Evolutionary conservation across 192 early-diverging fungal species (phyloP).

Genomic region (Kickxella alabastrina): DNA sequence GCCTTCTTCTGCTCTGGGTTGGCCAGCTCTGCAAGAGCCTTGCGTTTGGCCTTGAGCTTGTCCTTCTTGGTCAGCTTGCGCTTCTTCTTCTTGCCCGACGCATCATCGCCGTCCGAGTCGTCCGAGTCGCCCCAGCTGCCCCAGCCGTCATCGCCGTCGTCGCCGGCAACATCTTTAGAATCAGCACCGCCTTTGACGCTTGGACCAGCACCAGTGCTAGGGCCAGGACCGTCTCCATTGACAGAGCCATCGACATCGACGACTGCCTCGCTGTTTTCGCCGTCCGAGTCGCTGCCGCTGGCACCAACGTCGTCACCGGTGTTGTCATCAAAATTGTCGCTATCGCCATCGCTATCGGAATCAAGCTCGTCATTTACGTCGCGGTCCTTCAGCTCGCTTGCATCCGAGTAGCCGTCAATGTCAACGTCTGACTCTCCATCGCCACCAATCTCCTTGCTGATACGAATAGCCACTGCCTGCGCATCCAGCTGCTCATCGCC

Average conservation of each 20-base stretch:
- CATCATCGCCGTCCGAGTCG: conserved; percentile 15
- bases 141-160: conserved; percentile 4
- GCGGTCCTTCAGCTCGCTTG: conserved; percentile 19
- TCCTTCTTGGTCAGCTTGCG: conserved; percentile 12
- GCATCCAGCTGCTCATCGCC: conserved; percentile 41
- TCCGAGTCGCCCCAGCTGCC: conserved; percentile 39
- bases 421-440: conserved; percentile 33
- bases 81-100: conserved; percentile 6
- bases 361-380: neutral
- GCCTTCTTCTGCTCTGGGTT: conserved; percentile 5
- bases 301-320: neutral
- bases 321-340: neutral
- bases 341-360: neutral
- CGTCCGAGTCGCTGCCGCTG: neutral
- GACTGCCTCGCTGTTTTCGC: conserved; percentile 1
- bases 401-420: conserved; percentile 41
- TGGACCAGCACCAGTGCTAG: neutral
- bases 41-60: conserved; percentile 27
- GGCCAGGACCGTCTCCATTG: neutral
- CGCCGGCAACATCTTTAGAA: neutral
- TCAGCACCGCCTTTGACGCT: neutral
- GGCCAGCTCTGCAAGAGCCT: conserved; percentile 8
- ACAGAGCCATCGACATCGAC: conserved; percentile 5
- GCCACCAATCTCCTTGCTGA: conserved; percentile 35
- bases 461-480: conserved; percentile 40